Evolutionary conservation across 1,284 basidiomycete genomes (phyloP).

Genomic region (Tremellales sp.): DNA sequence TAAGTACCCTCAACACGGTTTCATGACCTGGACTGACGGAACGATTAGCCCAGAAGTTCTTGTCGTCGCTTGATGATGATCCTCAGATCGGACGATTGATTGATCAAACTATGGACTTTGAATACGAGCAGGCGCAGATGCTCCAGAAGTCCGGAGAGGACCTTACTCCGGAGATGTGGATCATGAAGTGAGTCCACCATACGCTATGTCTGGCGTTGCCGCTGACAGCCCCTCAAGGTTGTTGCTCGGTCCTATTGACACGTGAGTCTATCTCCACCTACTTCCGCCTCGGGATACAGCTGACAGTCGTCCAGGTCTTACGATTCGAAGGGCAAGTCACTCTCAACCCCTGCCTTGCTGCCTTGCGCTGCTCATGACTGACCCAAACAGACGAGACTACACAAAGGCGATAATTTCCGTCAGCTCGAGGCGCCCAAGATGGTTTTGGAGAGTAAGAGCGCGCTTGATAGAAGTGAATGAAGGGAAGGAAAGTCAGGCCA

Average conservation of each 20-base stretch:
- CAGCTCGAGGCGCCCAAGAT: too few species aligned
- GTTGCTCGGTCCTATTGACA: slow-evolving; percentile 30
- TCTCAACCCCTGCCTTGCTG: too few species aligned
- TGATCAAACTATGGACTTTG: slow-evolving; percentile 48
- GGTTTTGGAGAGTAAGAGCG: too few species aligned
- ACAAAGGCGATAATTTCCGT: too few species aligned
- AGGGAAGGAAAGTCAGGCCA: too few species aligned
- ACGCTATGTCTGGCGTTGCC: neutral
- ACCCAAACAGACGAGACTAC: too few species aligned
- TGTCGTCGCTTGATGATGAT: slow-evolving; percentile 45
- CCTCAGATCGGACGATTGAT: slow-evolving; percentile 48
- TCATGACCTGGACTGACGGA: neutral
- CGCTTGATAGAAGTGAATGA: too few species aligned
- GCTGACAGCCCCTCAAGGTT: slow-evolving; percentile 9
- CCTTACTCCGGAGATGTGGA: slow-evolving; percentile 27
- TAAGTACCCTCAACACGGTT: slow-evolving; percentile 3
- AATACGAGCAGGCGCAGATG: slow-evolving; percentile 49
- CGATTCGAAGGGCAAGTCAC: neutral
- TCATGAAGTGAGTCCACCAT: slow-evolving; percentile 23
- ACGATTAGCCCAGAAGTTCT: slow-evolving; percentile 24
- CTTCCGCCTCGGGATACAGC: neutral
- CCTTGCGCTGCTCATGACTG: too few species aligned
- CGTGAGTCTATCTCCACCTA: slow-evolving; percentile 7
- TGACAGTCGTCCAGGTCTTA: neutral
- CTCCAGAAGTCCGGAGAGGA: slow-evolving; percentile 37